phyloP scores from a whole-genome alignment of 2,329 filamentous ascomycete genomes.

The Emergomyces pasteurianus region DNA sequence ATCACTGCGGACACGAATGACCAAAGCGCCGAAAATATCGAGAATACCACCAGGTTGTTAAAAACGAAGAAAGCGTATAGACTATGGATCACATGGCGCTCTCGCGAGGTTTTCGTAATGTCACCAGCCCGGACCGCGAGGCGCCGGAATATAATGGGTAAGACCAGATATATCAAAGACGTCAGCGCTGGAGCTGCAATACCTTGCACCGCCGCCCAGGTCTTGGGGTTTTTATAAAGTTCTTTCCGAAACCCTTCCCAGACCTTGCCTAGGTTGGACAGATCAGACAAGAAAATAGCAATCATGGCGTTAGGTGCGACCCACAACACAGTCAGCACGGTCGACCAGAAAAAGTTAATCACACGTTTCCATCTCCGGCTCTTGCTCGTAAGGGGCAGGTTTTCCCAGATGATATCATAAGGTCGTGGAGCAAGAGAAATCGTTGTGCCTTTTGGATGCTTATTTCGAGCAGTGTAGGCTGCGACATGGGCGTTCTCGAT shows the following conservation, averaged over 20 bases:
- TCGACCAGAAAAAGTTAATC: constrained; percentile 75
- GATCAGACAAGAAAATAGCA: constrained; percentile 80
- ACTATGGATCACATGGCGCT: constrained; percentile 80
- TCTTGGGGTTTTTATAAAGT: constrained; percentile 48
- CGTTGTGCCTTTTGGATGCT: constrained; percentile 66
- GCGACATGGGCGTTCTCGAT: constrained; percentile 82
- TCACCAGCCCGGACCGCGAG: constrained; percentile 76
- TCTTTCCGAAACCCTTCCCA: constrained; percentile 64
- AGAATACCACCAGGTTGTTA: constrained; percentile 93
- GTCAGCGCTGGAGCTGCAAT: constrained; percentile 77
- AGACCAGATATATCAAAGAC: constrained; percentile 72
- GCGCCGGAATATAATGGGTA: constrained; percentile 84
- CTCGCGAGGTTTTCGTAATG: constrained; percentile 79
- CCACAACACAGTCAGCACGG: constrained; percentile 70
- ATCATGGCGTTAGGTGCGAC: constrained; percentile 89
- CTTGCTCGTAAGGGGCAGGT: constrained; percentile 60
- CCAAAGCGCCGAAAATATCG: constrained; percentile 76
- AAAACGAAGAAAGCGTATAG: constrained; percentile 94
- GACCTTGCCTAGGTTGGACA: constrained; percentile 65
- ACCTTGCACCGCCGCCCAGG: constrained; percentile 88
- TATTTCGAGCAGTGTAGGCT: constrained; percentile 67
- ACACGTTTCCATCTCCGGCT: constrained; percentile 61
- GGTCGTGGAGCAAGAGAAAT: constrained; percentile 73
- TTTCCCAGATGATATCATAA: constrained; percentile 92
- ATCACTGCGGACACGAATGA: constrained; percentile 57